Conservation (phyloP, 208 protist species). For the Naegleria fowleri region DNA sequence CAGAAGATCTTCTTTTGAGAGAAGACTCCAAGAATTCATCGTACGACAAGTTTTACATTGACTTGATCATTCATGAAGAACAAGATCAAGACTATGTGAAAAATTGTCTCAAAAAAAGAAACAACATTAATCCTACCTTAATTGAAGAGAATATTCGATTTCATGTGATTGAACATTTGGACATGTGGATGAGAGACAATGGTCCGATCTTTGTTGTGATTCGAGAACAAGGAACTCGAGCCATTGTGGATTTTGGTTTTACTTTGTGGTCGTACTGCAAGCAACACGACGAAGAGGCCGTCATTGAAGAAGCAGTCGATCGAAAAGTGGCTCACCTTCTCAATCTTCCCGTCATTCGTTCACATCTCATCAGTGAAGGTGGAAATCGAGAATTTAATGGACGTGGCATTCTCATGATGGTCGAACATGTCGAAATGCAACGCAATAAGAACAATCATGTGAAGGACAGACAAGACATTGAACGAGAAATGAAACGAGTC, state of each 20-base stretch:
- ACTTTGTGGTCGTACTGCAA: conserved; percentile 23
- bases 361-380: conserved; percentile 41
- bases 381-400: conserved; percentile 48
- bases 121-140: not conserved
- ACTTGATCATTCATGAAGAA: not conserved
- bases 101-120: not conserved
- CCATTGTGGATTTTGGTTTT: conserved; percentile 25
- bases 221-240: not conserved
- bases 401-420: conserved; percentile 40
- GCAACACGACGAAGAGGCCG: not conserved
- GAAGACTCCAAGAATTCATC: too few relatives aligned
- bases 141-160: not conserved
- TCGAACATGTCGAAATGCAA: conserved; percentile 42
- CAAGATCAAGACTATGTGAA: not conserved
- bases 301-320: conserved; percentile 17
- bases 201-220: conserved; percentile 40
- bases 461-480: conserved; percentile 24
- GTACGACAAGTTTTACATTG: not conserved
- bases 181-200: conserved; percentile 43
- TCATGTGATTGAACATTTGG: not conserved
- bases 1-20: too few relatives aligned
- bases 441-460: conserved; percentile 34
- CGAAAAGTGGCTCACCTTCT: not conserved
- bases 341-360: not conserved
- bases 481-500: conserved; percentile 20